A percentile compares a stretch with the other conserved stretches of the same genome.
Evolutionary conservation across 768 basidiomycete species (phyloP).

Genomic region (Amanita muscaria): DNA sequence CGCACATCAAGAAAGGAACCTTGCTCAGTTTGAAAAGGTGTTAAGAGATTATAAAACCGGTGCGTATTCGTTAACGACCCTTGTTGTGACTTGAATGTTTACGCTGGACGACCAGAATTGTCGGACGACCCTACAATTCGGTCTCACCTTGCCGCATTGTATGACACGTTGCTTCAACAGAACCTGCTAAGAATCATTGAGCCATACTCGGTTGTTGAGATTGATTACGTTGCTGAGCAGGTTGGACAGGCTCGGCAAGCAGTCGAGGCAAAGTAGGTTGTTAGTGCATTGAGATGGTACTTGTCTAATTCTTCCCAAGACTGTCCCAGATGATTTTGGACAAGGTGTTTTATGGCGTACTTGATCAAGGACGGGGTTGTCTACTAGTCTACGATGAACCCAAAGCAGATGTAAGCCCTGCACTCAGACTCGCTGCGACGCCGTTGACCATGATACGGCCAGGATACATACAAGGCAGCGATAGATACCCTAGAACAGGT

Average conservation of each 20-base stretch:
- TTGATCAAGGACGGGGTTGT: slow-evolving; percentile 94
- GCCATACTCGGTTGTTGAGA: slow-evolving; percentile 89
- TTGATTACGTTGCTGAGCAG: slow-evolving; percentile 77
- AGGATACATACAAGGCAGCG: slow-evolving; percentile 86
- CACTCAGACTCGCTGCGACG: slow-evolving; percentile 2
- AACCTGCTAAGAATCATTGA: slow-evolving; percentile 94
- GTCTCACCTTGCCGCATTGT: slow-evolving; percentile 86
- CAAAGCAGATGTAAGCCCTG: slow-evolving; percentile 65
- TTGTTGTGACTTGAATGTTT: background rate
- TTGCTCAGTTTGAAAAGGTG: slow-evolving; percentile 84
- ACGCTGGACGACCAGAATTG: slow-evolving; percentile 47
- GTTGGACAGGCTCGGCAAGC: slow-evolving; percentile 85
- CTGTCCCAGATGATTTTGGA: slow-evolving; percentile 98
- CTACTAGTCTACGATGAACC: slow-evolving; percentile 85
- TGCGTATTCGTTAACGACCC: slow-evolving; percentile 16
- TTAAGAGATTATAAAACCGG: slow-evolving; percentile 82
- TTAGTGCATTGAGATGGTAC: background rate
- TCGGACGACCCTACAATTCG: slow-evolving; percentile 94
- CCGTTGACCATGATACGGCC: background rate
- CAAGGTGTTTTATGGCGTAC: slow-evolving; percentile 86
- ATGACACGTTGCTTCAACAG: slow-evolving; percentile 94
- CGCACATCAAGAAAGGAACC: slow-evolving; percentile 86
- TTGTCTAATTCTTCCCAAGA: slow-evolving; percentile 41
- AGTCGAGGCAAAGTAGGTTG: slow-evolving; percentile 82
- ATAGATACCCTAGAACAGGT: slow-evolving; percentile 87